Percentiles rank a stretch among this genome's conserved stretches.
Evolutionary conservation across 1,284 basidiomycete species (phyloP).

Genomic region (Malassezia nana): DNA sequence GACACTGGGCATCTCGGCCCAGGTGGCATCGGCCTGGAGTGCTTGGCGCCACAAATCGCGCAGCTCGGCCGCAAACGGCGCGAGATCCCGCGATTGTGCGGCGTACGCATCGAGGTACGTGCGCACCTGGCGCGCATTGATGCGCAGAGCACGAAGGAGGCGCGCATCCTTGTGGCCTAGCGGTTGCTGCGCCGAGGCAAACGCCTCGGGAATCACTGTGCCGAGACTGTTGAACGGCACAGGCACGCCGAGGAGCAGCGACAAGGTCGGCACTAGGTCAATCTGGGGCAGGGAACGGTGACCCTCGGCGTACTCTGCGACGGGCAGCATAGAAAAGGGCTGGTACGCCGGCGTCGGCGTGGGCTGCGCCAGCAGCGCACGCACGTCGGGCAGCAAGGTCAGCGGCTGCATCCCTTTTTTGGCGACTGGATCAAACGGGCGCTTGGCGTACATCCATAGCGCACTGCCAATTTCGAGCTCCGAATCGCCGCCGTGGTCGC

Average conservation of each 20-base stretch:
- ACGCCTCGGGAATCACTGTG: slow-evolving; percentile 78
- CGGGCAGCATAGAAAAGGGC: slow-evolving; percentile 34
- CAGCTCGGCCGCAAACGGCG: slow-evolving; percentile 39
- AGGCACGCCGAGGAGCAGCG: slow-evolving; percentile 80
- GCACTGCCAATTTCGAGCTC: slow-evolving; percentile 73
- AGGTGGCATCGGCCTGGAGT: slow-evolving; percentile 24
- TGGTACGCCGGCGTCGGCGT: slow-evolving; percentile 12
- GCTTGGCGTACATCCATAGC: slow-evolving; percentile 67
- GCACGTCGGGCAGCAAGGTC: slow-evolving; percentile 8
- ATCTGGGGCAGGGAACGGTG: slow-evolving; percentile 77
- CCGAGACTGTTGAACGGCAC: slow-evolving; percentile 95
- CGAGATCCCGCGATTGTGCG: slow-evolving; percentile 59
- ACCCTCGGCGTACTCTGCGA: slow-evolving; percentile 35
- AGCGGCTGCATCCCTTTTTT: neutral
- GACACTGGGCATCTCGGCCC: slow-evolving; percentile 19
- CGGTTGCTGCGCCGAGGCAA: slow-evolving; percentile 47
- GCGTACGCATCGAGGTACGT: slow-evolving; percentile 68
- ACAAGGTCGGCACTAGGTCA: slow-evolving; percentile 79
- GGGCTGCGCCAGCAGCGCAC: slow-evolving; percentile 9
- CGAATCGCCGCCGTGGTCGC: slow-evolving; percentile 91
- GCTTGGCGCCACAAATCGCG: slow-evolving; percentile 26
- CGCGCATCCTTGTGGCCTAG: slow-evolving; percentile 20
- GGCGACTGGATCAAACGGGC: slow-evolving; percentile 8
- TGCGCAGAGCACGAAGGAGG: slow-evolving; percentile 59
- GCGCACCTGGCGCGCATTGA: slow-evolving; percentile 69